These are phyloP conservation scores for Paecilomyces formosus DNA, from an alignment of 2,329 filamentous ascomycete species.

Conservation along the genomic window DNA sequence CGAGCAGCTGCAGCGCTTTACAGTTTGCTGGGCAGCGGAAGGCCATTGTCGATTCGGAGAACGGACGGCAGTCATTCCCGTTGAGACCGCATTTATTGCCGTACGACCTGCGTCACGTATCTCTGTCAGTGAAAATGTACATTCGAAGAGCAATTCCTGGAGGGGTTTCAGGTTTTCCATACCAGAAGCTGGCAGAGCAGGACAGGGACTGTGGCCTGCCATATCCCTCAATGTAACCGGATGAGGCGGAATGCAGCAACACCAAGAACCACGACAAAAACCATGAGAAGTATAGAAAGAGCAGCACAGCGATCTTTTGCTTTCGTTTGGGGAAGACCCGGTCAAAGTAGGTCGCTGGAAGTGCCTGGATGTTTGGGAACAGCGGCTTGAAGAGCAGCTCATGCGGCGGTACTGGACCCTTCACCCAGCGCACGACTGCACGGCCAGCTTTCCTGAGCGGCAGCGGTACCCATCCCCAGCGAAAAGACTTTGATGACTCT, in stretches of 20 bases:
- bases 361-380: constrained; percentile 40
- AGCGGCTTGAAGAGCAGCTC: constrained; percentile 39
- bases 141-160: background rate
- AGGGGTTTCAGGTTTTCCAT: constrained; percentile 6
- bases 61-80: constrained; percentile 49
- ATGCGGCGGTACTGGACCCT: constrained; percentile 41
- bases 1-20: constrained; percentile 37
- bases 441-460: constrained; percentile 37
- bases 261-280: constrained; percentile 41
- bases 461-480: constrained; percentile 41
- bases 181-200: constrained; percentile 42
- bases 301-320: constrained; percentile 36
- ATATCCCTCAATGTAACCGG: constrained; percentile 42
- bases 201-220: constrained; percentile 38
- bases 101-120: constrained; percentile 21
- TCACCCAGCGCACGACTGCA: constrained; percentile 37
- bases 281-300: constrained; percentile 39
- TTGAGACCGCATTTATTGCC: constrained; percentile 47
- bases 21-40: constrained; percentile 54
- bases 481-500: constrained; percentile 41
- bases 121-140: constrained; percentile 1
- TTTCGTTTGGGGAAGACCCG: constrained; percentile 38
- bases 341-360: constrained; percentile 37
- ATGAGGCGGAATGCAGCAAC: constrained; percentile 37
- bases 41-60: constrained; percentile 43